Evolutionary conservation across 371 early-diverging fungal genomes (phyloP), one percentile per base, ranked within the genome.

Genomic region (Haplosporangium sp.): DNA sequence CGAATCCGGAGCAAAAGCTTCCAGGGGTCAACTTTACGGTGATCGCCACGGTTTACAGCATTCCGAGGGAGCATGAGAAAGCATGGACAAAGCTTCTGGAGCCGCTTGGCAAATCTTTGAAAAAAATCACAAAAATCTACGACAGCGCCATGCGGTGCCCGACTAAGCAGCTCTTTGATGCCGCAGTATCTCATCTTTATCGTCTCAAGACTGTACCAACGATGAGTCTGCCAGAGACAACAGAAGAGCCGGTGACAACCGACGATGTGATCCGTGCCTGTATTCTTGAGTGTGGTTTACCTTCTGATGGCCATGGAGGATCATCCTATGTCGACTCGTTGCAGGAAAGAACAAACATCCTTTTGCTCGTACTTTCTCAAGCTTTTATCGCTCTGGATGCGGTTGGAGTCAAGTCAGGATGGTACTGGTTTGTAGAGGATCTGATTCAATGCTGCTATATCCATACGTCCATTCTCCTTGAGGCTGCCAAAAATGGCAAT

Each of bases 381-480:
- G 77, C 69, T 2, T n/a, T 21, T 5, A 20, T 55, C 5, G 69
- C 45, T 0, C 13, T 81, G 46, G 57, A 56, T 0, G 36, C 56
- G 1, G 38, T 29, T 12, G 72, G 68, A 1, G 12, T 45, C 0
- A 6, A 13, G 8, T 50, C 69, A 1, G 81, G 81, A 0, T 81
- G 81, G 81, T 81, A 76, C 45, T 81, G 72, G 77, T 65, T 81
- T 37, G 52, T 73, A 0, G 73, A 76, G 36, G 81, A 81, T 47
- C 45, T 81, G 38, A n/a, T 73, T 13, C 14, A 57, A 10, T 75
- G 80, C 23, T 20, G 60, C 5, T 5, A 12, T 5, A 21, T 50
- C 11, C 59, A 80, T 57, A 51, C 13, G 18, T 45, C 9, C 23
- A 64, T 5, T n/a, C n/a, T n/a, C n/a, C 11, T 40, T 18, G 57